Evolutionary conservation across 140 eudicot species (phyloP).

Genomic region (Artemisia princeps): DNA sequence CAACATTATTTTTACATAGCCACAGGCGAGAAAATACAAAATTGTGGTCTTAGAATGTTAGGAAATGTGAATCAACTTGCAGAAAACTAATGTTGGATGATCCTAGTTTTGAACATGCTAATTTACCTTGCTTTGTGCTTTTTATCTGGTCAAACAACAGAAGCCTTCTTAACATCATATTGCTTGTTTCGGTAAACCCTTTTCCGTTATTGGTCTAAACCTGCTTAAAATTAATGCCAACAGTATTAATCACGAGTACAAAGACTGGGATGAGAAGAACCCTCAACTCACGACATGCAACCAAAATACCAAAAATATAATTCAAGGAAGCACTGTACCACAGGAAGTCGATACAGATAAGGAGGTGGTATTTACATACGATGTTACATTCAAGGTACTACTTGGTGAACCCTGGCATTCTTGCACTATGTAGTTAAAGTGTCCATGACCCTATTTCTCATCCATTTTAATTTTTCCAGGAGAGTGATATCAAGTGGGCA

Average conservation of each 20-base stretch:
- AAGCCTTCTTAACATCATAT: background rate
- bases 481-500: conserved; percentile 49
- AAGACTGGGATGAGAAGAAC: conserved; percentile 87
- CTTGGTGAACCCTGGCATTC: background rate
- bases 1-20: background rate
- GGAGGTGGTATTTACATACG: conserved; percentile 72
- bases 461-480: conserved; percentile 21
- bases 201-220: background rate
- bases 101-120: too few species aligned
- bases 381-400: conserved; percentile 80
- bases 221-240: conserved; percentile 14
- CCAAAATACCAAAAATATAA: conserved; percentile 65
- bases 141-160: too few species aligned
- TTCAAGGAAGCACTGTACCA: conserved; percentile 77
- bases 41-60: too few species aligned
- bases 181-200: background rate
- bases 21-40: too few species aligned
- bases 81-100: too few species aligned
- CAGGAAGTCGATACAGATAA: conserved; percentile 78
- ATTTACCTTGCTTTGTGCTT: too few species aligned
- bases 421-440: too few species aligned
- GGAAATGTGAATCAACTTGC: too few species aligned
- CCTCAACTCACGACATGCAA: conserved; percentile 83
- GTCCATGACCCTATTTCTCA: background rate
- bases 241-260: conserved; percentile 82